phyloP scores from a whole-genome alignment of 495 filamentous ascomycete genomes.

The Aspergillus steynii region DNA sequence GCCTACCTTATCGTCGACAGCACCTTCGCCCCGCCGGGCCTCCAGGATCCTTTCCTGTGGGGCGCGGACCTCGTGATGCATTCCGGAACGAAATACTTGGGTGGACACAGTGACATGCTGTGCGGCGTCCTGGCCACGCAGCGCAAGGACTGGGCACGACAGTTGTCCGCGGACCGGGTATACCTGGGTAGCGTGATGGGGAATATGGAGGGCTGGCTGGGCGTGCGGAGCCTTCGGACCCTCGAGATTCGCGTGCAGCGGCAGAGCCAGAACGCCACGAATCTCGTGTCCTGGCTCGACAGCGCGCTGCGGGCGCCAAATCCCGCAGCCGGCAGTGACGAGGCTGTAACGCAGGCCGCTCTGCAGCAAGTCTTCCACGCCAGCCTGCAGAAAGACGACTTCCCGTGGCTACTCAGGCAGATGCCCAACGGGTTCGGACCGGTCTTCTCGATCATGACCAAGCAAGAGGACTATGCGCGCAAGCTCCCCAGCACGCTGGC shows the following conservation, averaged over 20 bases:
- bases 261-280: slow-evolving; percentile 67
- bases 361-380: slow-evolving; percentile 72
- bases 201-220: slow-evolving; percentile 88
- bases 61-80: slow-evolving; percentile 90
- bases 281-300: slow-evolving; percentile 71
- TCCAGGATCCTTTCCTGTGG: slow-evolving; percentile 79
- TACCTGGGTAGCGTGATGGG: slow-evolving; percentile 87
- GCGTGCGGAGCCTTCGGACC: slow-evolving; percentile 80
- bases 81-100: slow-evolving; percentile 91
- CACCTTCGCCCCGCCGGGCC: slow-evolving; percentile 88
- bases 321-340: slow-evolving; percentile 33
- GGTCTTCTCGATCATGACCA: slow-evolving; percentile 77
- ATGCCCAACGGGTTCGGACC: slow-evolving; percentile 92
- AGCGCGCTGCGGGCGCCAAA: slow-evolving; percentile 37
- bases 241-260: slow-evolving; percentile 77
- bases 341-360: slow-evolving; percentile 47
- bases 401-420: slow-evolving; percentile 75
- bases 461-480: slow-evolving; percentile 58
- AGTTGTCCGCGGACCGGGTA: slow-evolving; percentile 63
- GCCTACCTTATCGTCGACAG: slow-evolving; percentile 82
- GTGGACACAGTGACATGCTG: slow-evolving; percentile 89
- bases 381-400: slow-evolving; percentile 65
- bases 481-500: slow-evolving; percentile 72
- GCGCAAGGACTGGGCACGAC: slow-evolving; percentile 54
- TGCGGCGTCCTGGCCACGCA: slow-evolving; percentile 76